A percentile compares a stretch with the other conserved stretches of the same genome.
These are phyloP conservation scores for Stereum hirsutum DNA, from an alignment of 1,284 basidiomycete genomes.

Conservation along the genomic window DNA sequence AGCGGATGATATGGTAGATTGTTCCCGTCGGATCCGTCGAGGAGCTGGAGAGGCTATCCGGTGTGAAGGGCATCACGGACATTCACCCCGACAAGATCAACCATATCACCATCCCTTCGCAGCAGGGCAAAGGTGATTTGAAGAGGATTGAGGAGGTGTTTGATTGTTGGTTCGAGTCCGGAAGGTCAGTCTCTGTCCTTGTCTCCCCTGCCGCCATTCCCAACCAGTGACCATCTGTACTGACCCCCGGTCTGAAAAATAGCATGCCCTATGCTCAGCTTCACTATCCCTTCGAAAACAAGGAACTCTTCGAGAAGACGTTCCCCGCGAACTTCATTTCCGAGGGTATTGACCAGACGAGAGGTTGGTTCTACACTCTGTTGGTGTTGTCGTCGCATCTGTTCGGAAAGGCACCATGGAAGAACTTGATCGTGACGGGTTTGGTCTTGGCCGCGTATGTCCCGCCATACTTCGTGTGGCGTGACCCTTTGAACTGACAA, in stretches of 20 bases:
- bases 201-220: constrained; percentile 5
- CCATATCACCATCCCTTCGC: constrained; percentile 92
- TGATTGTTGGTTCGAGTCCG: constrained; percentile 99
- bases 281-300: constrained; percentile 98
- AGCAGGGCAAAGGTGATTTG: constrained; percentile 81
- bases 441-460: constrained; percentile 89
- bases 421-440: constrained; percentile 95
- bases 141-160: constrained; percentile 95
- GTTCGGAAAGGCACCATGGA: constrained; percentile 93
- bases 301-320: constrained; percentile 73
- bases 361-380: constrained; percentile 99
- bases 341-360: constrained; percentile 93
- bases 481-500: neutral
- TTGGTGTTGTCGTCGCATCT: constrained; percentile 94
- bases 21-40: constrained; percentile 85
- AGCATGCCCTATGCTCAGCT: constrained; percentile 99
- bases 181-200: constrained; percentile 55
- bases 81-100: constrained; percentile 94
- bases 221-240: neutral
- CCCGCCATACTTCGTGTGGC: constrained; percentile 1
- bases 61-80: constrained; percentile 82
- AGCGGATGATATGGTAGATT: constrained; percentile 37
- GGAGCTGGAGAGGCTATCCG: constrained; percentile 85
- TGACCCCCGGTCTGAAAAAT: no score
- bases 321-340: constrained; percentile 99